A percentile compares a stretch with the other conserved stretches of the same genome.
phyloP scores from a whole-genome alignment of 2,329 filamentous ascomycete species.

The Camillea tinctor region DNA sequence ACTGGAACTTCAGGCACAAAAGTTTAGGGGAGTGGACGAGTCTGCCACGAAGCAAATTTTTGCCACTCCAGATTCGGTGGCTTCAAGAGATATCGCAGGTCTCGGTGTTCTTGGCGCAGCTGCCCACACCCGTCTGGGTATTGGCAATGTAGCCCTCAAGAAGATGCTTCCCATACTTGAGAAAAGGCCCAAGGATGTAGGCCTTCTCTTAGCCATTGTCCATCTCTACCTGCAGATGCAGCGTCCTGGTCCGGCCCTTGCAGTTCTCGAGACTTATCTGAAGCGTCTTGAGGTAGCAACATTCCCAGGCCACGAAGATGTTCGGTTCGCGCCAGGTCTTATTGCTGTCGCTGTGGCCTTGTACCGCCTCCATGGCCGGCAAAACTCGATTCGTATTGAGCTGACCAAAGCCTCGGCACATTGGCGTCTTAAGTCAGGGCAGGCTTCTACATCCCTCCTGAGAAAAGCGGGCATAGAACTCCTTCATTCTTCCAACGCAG shows the following conservation, averaged over 20 bases:
- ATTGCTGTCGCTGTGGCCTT: constrained; percentile 77
- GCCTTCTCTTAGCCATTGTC: constrained; percentile 73
- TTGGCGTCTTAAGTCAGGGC: constrained; percentile 65
- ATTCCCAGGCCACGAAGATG: constrained; percentile 58
- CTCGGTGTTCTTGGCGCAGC: constrained; percentile 64
- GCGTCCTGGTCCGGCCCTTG: constrained; percentile 71
- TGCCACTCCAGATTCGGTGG: constrained; percentile 26
- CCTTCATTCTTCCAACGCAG: constrained; percentile 67
- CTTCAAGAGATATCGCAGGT: constrained; percentile 36
- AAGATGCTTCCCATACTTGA: constrained; percentile 68
- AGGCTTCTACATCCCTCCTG: constrained; percentile 64
- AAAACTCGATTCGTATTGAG: constrained; percentile 67
- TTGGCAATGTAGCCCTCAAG: constrained; percentile 67
- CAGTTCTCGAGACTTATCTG: constrained; percentile 74
- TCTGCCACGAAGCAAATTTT: constrained; percentile 45
- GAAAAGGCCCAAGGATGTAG: constrained; percentile 75
- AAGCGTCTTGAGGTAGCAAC: constrained; percentile 64
- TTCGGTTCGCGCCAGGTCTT: constrained; percentile 80
- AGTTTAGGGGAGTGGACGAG: constrained; percentile 59
- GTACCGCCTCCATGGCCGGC: constrained; percentile 74
- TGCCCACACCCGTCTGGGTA: constrained; percentile 63
- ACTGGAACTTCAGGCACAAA: constrained; percentile 65
- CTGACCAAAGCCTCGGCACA: constrained; percentile 76
- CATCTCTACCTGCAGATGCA: constrained; percentile 75
- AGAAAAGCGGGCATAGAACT: constrained; percentile 81